A percentile compares a stretch with the other conserved stretches of the same genome.
Evolutionary conservation across 768 basidiomycete species (phyloP).

Genomic region (Lactarius pseudohatsudake): DNA sequence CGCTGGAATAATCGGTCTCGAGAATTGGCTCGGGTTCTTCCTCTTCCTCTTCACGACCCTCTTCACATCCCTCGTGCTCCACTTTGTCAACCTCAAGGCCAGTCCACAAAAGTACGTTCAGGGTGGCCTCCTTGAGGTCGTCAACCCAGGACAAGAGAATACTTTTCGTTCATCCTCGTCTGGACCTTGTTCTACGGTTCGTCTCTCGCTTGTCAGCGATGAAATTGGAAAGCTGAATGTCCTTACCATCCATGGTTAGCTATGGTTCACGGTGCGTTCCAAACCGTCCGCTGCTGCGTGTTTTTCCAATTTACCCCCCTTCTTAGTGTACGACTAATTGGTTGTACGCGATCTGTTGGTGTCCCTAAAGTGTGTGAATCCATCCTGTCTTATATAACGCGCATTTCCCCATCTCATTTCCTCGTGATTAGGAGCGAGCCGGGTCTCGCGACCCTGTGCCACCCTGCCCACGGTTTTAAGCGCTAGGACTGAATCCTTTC

Average conservation of each 20-base stretch:
- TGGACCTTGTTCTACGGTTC: conserved; percentile 94
- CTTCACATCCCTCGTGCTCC: conserved; percentile 64
- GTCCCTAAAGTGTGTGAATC: background rate
- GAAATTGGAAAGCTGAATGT: conserved; percentile 21
- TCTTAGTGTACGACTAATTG: conserved; percentile 20
- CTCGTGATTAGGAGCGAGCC: background rate
- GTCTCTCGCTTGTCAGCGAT: conserved; percentile 33
- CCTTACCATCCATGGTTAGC: conserved; percentile 34
- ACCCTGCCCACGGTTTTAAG: background rate
- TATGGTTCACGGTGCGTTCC: conserved; percentile 43
- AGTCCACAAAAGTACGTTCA: conserved; percentile 60
- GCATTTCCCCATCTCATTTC: background rate
- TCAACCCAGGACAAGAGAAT: conserved; percentile 89
- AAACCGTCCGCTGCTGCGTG: background rate
- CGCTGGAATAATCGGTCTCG: conserved; percentile 85
- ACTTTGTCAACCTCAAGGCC: conserved; percentile 68
- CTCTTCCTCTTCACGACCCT: conserved; percentile 71
- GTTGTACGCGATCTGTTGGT: background rate
- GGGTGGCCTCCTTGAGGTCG: conserved; percentile 63
- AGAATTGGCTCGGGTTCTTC: conserved; percentile 80
- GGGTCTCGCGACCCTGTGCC: background rate
- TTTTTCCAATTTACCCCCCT: background rate
- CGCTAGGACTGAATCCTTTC: background rate
- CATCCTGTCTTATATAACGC: background rate
- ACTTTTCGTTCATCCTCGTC: conserved; percentile 83